phyloP scores from a whole-genome alignment of 768 basidiomycete species.

The Cystoderma amianthinum region DNA sequence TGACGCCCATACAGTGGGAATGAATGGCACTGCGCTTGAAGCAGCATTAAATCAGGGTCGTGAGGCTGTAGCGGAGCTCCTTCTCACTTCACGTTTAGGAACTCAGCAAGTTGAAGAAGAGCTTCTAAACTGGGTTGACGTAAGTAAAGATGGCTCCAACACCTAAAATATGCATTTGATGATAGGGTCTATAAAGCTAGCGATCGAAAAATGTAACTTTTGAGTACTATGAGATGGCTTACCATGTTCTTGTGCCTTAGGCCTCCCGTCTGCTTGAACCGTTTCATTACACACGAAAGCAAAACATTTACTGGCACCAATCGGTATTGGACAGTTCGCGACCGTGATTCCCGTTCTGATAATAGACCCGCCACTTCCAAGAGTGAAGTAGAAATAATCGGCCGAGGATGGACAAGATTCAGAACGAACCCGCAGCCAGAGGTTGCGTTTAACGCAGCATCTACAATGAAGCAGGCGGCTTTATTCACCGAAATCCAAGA shows the following conservation, averaged over 20 bases:
- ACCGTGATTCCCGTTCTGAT: neutral
- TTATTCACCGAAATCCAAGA: conserved; percentile 10
- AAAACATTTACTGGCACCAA: neutral
- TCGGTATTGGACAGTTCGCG: neutral
- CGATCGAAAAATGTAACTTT: too few species aligned
- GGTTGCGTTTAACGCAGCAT: conserved; percentile 17
- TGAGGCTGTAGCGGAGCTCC: too few species aligned
- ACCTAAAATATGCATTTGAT: too few species aligned
- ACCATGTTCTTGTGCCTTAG: neutral
- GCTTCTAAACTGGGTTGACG: too few species aligned
- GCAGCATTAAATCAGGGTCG: too few species aligned
- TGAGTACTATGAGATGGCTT: too few species aligned
- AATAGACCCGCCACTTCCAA: conserved; percentile 6
- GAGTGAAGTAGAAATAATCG: conserved; percentile 20
- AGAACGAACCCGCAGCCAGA: conserved; percentile 11
- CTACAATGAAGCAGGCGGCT: conserved; percentile 18
- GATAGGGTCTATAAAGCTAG: too few species aligned
- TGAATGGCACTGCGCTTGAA: too few species aligned
- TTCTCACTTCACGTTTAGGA: too few species aligned
- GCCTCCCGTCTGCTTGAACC: neutral
- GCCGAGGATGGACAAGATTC: conserved; percentile 28
- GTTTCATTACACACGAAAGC: neutral
- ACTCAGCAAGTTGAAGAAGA: too few species aligned
- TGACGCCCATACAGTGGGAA: too few species aligned
- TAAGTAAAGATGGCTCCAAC: too few species aligned